Conservation (phyloP, 352 stramenopile genomes). For the Pilasporangium apinafurcum region DNA sequence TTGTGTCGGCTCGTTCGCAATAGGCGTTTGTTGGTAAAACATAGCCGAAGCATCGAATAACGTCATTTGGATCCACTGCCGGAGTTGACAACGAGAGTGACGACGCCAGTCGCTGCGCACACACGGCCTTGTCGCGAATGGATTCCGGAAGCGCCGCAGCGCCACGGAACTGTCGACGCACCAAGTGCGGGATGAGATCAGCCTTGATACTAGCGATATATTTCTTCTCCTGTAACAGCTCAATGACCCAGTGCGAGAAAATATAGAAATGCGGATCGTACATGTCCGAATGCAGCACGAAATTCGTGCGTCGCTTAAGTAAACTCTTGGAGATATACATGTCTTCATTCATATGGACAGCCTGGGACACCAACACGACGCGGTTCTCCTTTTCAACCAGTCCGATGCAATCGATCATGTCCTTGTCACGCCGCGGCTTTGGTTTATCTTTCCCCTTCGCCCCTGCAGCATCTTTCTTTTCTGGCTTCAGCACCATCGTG, state of each 20-base stretch:
- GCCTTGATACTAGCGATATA: slow-evolving; percentile 83
- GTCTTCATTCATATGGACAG: slow-evolving; percentile 79
- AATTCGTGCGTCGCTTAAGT: slow-evolving; percentile 60
- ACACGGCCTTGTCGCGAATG: slow-evolving; percentile 48
- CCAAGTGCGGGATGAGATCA: slow-evolving; percentile 70
- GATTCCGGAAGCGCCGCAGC: slow-evolving; percentile 39
- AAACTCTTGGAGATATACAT: slow-evolving; percentile 73
- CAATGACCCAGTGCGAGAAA: slow-evolving; percentile 79
- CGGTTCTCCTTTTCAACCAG: slow-evolving; percentile 61
- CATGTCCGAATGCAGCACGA: slow-evolving; percentile 73
- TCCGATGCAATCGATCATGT: slow-evolving; percentile 80
- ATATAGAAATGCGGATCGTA: slow-evolving; percentile 85
- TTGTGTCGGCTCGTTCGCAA: slow-evolving; percentile 75
- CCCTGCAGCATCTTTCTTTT: slow-evolving; percentile 10
- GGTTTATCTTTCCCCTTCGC: slow-evolving; percentile 48
- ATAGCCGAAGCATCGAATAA: slow-evolving; percentile 73
- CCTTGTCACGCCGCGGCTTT: slow-evolving; percentile 71
- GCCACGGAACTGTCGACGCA: slow-evolving; percentile 74
- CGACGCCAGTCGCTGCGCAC: slow-evolving; percentile 48
- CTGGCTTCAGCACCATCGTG: slow-evolving; percentile 76
- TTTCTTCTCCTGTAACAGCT: slow-evolving; percentile 75
- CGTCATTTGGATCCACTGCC: slow-evolving; percentile 48
- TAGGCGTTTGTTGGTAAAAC: slow-evolving; percentile 67
- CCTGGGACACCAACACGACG: slow-evolving; percentile 61
- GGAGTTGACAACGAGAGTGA: slow-evolving; percentile 53